A percentile compares a stretch with the other conserved stretches of the same genome.
Evolutionary conservation across 2,329 filamentous ascomycete genomes (phyloP).

Genomic region (Fusarium torreyae): DNA sequence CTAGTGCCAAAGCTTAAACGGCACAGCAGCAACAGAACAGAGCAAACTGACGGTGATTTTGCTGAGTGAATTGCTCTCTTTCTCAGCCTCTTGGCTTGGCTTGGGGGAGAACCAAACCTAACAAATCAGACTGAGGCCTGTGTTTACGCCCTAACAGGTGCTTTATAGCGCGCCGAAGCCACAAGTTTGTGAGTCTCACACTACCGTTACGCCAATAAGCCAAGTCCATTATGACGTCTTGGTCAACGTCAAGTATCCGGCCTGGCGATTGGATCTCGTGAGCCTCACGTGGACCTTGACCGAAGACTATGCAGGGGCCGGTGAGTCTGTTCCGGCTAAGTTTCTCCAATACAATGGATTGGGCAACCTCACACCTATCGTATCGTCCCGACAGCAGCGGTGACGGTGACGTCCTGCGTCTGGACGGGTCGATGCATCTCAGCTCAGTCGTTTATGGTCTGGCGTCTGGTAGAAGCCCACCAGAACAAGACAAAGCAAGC

Average conservation of each 20-base stretch:
- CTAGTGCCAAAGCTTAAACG: conserved; percentile 47
- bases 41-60: conserved; percentile 12
- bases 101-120: background rate
- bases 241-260: background rate
- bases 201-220: background rate
- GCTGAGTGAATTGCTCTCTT: conserved; percentile 4
- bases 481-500: conserved; percentile 12
- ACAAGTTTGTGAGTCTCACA: background rate
- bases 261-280: conserved; percentile 7
- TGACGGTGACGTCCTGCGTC: conserved; percentile 18
- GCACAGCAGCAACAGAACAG: conserved; percentile 27
- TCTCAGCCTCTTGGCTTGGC: conserved; percentile 9
- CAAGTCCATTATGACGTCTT: conserved; percentile 12
- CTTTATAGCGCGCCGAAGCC: background rate
- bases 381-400: conserved; percentile 1
- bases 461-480: conserved; percentile 8
- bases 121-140: background rate
- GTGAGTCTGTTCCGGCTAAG: conserved; percentile 14
- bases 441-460: conserved; percentile 4
- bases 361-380: background rate
- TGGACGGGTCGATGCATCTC: conserved; percentile 21
- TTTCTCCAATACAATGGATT: conserved; percentile 14
- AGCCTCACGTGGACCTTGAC: conserved; percentile 28
- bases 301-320: conserved; percentile 23
- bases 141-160: too few relatives aligned